phyloP scores from a whole-genome alignment of 192 early-diverging fungal genomes.

The Linderina pennispora region DNA sequence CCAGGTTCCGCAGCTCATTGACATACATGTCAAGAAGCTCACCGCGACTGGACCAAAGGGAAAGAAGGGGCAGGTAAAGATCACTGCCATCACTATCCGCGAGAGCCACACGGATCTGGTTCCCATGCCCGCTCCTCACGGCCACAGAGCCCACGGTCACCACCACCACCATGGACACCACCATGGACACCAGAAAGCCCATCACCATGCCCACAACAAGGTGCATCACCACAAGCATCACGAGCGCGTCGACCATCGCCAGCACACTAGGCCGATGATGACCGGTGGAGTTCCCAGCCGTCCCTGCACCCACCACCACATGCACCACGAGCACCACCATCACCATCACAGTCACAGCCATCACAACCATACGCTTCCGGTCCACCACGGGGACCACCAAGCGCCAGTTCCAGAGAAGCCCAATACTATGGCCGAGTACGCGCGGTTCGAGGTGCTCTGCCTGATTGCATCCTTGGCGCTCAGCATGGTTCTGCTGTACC shows the following conservation, averaged over 20 bases:
- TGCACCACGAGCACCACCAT: too few relatives aligned
- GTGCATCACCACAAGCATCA: background rate
- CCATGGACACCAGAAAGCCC: background rate
- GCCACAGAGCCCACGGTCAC: background rate
- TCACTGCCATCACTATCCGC: conserved; percentile 4
- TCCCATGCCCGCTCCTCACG: background rate
- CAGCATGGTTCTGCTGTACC: conserved; percentile 21
- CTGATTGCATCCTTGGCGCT: conserved; percentile 18
- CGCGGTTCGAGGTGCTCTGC: conserved; percentile 13
- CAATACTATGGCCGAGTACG: conserved; percentile 8
- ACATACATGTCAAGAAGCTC: too few relatives aligned
- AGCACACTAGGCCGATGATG: too few relatives aligned
- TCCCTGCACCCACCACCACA: too few relatives aligned
- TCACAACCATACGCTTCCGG: too few relatives aligned
- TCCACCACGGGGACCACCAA: too few relatives aligned
- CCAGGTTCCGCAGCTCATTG: too few relatives aligned
- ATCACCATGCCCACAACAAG: background rate
- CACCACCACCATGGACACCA: conserved; percentile 3
- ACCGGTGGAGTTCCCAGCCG: too few relatives aligned
- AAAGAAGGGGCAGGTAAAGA: background rate
- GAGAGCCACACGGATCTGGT: background rate
- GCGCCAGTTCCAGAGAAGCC: too few relatives aligned
- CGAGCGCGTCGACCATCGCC: too few relatives aligned
- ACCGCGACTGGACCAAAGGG: too few relatives aligned
- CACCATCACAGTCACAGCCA: too few relatives aligned